phyloP scores from a whole-genome alignment of 2,329 filamentous ascomycete genomes.

The Colletotrichum spaethianum region DNA sequence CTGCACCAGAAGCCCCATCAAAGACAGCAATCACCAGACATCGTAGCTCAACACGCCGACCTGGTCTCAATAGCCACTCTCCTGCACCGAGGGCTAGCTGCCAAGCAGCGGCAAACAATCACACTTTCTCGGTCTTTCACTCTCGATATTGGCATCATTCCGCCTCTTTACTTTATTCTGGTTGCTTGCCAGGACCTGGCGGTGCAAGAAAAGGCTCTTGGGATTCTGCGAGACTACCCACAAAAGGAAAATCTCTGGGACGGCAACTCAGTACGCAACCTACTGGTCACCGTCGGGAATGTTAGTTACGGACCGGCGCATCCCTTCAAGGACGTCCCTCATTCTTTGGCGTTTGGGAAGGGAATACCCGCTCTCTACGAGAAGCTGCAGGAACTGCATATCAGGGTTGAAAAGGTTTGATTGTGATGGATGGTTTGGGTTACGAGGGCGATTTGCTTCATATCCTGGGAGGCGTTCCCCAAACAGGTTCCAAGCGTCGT shows the following conservation, averaged over 20 bases:
- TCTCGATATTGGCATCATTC: conserved; percentile 32
- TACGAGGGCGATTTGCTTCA: conserved; percentile 58
- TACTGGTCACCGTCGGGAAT: conserved; percentile 26
- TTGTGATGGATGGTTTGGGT: background rate
- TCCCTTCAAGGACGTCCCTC: conserved; percentile 12
- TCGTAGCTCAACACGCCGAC: conserved; percentile 22
- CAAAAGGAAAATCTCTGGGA: conserved; percentile 29
- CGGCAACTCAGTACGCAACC: conserved; percentile 21
- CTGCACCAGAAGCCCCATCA: conserved; percentile 25
- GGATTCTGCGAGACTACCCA: conserved; percentile 20
- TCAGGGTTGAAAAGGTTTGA: conserved; percentile 5
- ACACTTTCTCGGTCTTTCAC: conserved; percentile 27
- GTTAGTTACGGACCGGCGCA: background rate
- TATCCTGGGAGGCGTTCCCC: no score
- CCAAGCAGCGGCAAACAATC: conserved; percentile 7
- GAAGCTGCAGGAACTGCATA: conserved; percentile 18
- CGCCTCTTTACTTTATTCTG: conserved; percentile 27
- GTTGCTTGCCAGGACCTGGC: conserved; percentile 15
- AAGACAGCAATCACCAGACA: conserved; percentile 2
- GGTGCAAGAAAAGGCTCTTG: conserved; percentile 20
- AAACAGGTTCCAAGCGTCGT: no score
- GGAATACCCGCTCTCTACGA: conserved; percentile 31
- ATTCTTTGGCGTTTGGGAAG: conserved; percentile 21
- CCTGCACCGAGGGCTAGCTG: conserved; percentile 20
- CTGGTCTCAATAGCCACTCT: conserved; percentile 13